Evolutionary conservation across 2,329 filamentous ascomycete species (phyloP), one percentile per base, ranked within the genome.

Genomic region (Rhinocladiella mackenziei): DNA sequence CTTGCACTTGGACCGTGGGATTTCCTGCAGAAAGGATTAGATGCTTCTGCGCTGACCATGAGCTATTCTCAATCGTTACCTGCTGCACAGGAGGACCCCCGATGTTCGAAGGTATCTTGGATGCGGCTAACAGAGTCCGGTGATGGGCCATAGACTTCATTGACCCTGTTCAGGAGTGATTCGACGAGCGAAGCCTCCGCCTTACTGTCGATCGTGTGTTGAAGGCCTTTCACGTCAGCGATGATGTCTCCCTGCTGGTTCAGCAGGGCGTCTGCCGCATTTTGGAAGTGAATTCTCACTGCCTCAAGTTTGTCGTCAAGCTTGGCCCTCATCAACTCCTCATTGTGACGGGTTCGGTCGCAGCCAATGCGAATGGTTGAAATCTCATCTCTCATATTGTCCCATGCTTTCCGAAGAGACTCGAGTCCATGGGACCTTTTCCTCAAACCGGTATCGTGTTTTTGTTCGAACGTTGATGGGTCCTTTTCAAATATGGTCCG

Each of bases 91-190:
- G 13, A 11, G 11, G 29, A 17, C 22, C n/a, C 23, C 14, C 13
- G 5, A 19, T 11, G 40, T 23, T 43, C 39, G 13, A 38, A 22
- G 17, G 31, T 39, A 22, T 48, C 39, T 17, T 19, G 26, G 5
- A 50, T 25, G n/a, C 35, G 48, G 30, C 43, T 50, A 25, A 43
- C 35, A 9, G 48, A 45, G 14, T 20, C 19, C 11, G 19, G n/a
- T 40, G 19, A 5, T 1, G 28, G 22, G 4, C 7, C 10, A 5
- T n/a, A 15, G 5, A 44, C 26, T 18, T 10, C 11, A 14, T 50
- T 20, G 7, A 50, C 13, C 15, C 14, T 36, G 25, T 15, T 8
- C 10, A 22, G 15, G 2, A 49, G 37, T 4, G 33, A 9, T 29
- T 47, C 39, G 22, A 50, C 20, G n/a, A 23, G 5, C 5, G 30